phyloP scores from a whole-genome alignment of 2,329 filamentous ascomycete species.

The Beauveria varroae region DNA sequence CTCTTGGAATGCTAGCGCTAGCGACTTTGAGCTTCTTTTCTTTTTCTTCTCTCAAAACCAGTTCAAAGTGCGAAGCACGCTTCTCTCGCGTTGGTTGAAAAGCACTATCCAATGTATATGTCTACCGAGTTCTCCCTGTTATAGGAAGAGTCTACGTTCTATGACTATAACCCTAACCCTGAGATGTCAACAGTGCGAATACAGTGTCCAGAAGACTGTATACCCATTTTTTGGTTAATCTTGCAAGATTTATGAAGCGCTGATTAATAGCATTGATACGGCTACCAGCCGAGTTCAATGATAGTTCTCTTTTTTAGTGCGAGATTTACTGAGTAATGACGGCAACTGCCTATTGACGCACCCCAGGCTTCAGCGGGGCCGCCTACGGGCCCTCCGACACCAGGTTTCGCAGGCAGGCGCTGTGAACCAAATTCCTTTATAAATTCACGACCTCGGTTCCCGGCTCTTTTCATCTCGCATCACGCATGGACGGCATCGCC shows the following conservation, averaged over 20 bases:
- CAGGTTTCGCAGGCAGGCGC: not conserved
- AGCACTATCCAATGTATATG: not conserved
- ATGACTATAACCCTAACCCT: not conserved
- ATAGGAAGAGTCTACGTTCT: not conserved
- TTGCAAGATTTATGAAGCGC: not conserved
- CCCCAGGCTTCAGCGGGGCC: conserved; percentile 6
- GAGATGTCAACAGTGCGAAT: not conserved
- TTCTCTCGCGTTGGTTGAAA: not conserved
- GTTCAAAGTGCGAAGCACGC: not conserved
- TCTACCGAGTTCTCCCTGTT: not conserved
- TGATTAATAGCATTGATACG: not conserved
- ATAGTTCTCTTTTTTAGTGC: not conserved
- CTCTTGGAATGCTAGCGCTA: not conserved
- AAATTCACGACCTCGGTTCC: not conserved
- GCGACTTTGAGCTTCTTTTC: not conserved
- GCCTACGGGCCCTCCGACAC: not conserved
- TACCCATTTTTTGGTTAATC: not conserved
- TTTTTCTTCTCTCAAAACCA: not conserved
- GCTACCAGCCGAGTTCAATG: too few species aligned
- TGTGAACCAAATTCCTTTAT: not conserved
- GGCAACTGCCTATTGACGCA: not conserved
- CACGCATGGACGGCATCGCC: conserved; percentile 9
- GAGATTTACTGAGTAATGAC: not conserved
- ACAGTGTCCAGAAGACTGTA: not conserved
- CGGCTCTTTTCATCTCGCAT: not conserved